Conservation (phyloP, 179 eudicot species). For the Actinidia arguta region DNA sequence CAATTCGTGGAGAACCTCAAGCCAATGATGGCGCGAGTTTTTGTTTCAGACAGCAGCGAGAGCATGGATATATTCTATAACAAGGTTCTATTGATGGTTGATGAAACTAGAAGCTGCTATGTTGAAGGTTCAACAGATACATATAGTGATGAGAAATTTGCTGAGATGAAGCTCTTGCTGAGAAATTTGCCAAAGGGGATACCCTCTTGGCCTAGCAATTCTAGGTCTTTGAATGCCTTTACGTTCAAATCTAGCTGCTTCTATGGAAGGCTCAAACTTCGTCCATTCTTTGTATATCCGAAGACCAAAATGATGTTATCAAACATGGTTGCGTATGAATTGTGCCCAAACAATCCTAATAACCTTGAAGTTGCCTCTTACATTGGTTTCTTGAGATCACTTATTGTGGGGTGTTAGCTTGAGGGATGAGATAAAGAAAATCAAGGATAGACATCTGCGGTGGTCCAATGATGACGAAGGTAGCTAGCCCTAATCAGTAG, state of each 20-base stretch:
- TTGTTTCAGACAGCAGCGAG: constrained; percentile 2
- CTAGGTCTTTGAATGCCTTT: neutral
- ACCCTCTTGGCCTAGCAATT: neutral
- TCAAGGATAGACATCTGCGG: too few relatives aligned
- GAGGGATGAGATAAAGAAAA: too few relatives aligned
- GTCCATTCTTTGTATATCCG: neutral
- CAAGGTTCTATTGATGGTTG: neutral
- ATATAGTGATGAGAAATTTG: neutral
- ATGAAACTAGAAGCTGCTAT: neutral
- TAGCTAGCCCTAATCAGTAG: too few relatives aligned
- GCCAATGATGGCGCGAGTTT: neutral
- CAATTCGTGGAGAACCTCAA: constrained; percentile 1
- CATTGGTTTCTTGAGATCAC: neutral
- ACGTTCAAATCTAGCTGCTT: neutral
- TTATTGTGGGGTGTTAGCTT: too few relatives aligned
- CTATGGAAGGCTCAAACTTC: neutral
- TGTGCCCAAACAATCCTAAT: neutral
- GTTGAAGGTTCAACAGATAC: neutral
- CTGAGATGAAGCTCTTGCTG: neutral
- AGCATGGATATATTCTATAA: neutral
- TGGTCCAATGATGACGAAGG: too few relatives aligned
- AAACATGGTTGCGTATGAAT: neutral
- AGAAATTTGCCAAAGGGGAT: too few relatives aligned
- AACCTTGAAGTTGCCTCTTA: neutral
- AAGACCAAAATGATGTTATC: neutral